Conservation (phyloP, 306 rosid genomes). For the Lagenaria siceraria region DNA sequence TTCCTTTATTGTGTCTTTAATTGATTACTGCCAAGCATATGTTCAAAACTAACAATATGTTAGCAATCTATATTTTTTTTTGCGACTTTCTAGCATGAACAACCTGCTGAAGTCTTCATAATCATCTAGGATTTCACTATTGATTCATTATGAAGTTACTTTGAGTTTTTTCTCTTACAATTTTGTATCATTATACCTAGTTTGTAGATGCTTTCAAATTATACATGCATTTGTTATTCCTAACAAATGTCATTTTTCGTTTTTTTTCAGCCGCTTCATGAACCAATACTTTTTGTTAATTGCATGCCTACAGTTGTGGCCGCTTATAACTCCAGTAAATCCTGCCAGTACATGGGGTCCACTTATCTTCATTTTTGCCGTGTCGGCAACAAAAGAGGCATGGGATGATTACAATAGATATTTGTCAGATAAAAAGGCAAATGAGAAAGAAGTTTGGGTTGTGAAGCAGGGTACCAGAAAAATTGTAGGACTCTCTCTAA, state of each 20-base stretch:
- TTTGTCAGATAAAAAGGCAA: slow-evolving; percentile 94
- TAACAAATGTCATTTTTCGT: slow-evolving; percentile 14
- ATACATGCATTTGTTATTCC: neutral
- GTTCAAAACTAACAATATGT: neutral
- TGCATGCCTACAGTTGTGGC: slow-evolving; percentile 98
- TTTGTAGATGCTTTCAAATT: neutral
- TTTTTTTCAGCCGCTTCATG: slow-evolving; percentile 90
- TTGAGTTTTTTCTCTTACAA: neutral
- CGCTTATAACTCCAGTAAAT: slow-evolving; percentile 96
- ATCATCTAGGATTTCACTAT: neutral
- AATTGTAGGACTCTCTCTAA: slow-evolving; percentile 36
- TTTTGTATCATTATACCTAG: neutral
- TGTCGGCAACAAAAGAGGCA: slow-evolving; percentile 94
- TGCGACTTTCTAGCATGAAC: neutral
- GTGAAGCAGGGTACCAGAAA: slow-evolving; percentile 69
- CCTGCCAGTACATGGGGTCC: slow-evolving; percentile 99
- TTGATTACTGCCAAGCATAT: neutral
- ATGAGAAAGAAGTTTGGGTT: slow-evolving; percentile 93
- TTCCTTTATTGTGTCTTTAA: neutral
- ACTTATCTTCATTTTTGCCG: slow-evolving; percentile 92
- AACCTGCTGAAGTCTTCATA: neutral
- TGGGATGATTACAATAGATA: slow-evolving; percentile 98
- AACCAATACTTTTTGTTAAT: slow-evolving; percentile 96
- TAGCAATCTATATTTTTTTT: neutral
- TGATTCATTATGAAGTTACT: neutral